Evolutionary conservation across 345 rosid genomes (phyloP).

Genomic region (Moringa oleifera): DNA sequence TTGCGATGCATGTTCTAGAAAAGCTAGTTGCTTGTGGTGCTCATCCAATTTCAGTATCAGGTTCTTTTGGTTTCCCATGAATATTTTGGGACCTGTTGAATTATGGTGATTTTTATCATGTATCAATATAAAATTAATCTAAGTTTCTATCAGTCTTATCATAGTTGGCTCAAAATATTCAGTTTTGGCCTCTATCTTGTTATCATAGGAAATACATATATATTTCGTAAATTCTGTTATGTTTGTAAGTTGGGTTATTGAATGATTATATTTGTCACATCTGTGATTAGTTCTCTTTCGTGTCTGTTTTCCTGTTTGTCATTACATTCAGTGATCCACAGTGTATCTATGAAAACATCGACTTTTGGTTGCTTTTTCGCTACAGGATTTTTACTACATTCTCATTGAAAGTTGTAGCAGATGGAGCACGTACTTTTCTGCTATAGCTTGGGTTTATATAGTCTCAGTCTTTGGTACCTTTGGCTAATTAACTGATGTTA

Average conservation of each 20-base stretch:
- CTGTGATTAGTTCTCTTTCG: background rate
- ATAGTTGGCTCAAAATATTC: constrained; percentile 1
- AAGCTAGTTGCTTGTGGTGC: constrained; percentile 98
- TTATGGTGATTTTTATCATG: background rate
- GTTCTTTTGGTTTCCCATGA: constrained; percentile 25
- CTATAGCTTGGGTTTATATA: background rate
- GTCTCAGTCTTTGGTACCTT: background rate
- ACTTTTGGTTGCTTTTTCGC: background rate
- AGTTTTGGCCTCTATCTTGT: background rate
- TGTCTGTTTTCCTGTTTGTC: background rate
- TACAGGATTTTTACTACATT: background rate
- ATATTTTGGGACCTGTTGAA: background rate
- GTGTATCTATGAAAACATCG: background rate
- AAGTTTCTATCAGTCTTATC: background rate
- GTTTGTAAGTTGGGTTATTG: background rate
- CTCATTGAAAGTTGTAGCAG: background rate
- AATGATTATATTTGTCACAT: background rate
- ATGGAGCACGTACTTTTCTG: background rate
- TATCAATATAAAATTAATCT: background rate
- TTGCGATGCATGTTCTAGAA: constrained; percentile 96
- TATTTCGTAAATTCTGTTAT: background rate
- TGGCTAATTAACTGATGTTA: background rate
- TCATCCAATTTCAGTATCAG: constrained; percentile 84
- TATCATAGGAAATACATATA: background rate
- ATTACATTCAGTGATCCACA: background rate